Evolutionary conservation across 768 basidiomycete genomes (phyloP), one percentile per base, ranked within the genome.

Genomic region (Suillus clintonianus): DNA sequence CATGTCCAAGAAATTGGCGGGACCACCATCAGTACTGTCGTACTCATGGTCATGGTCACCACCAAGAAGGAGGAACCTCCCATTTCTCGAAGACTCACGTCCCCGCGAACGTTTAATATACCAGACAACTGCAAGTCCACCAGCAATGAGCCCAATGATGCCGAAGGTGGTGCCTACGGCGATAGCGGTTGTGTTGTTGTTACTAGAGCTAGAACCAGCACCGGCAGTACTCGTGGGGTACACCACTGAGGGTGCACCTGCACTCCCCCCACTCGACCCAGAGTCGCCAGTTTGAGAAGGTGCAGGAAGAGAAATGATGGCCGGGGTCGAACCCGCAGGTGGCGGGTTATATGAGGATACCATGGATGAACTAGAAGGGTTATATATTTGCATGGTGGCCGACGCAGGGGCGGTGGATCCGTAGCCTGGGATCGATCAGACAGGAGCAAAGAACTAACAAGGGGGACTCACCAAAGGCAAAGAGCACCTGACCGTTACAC

Each of bases 381-480:
- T 69, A 64, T 83, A 94, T 41, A 93, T 77, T 41, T 82, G 75
- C 15, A 94, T 61, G n/a, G 77, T 65, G 14, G 86, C 75, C 30
- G 87, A 77, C 11, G 86, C 87, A 17, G 74, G 72, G 14, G 74
- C 64, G 24, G 76, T 77, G n/a, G 71, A 50, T 27, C 74, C 71
- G 56, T 77, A 75, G 22, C 74, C 76, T 75, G n/a, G 30, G 19
- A 47, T 61, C 22, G n/a, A 55, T 71, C 60, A 68, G 43, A 22
- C 36, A 27, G 3, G 36, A 53, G 48, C 11, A 5, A 48, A 9
- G 15, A 37, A 15, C 64, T 27, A 32, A 57, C 55, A 50, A 10
- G 19, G 34, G 59, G 55, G 27, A 76, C 89, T 67, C 68, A 93
- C 92, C 92, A 70, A 89, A 91, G 39, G 89, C 90, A 73, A 95